Evolutionary conservation across 495 filamentous ascomycete genomes (phyloP).

Genomic region (Geopyxis carbonaria): DNA sequence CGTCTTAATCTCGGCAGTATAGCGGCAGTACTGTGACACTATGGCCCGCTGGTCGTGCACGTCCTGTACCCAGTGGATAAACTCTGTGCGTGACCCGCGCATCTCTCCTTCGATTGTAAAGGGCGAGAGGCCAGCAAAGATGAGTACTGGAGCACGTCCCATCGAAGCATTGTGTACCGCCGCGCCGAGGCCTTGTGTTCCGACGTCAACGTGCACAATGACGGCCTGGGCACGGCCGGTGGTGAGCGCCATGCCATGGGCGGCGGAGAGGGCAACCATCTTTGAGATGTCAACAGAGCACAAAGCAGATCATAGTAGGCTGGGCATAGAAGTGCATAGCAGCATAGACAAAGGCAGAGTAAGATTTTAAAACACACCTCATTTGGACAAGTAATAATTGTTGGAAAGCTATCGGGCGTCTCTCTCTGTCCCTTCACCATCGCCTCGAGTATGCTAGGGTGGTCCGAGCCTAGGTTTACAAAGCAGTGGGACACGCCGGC

Average conservation of each 20-base stretch:
- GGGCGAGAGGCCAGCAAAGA: slow-evolving; percentile 81
- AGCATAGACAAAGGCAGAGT: neutral
- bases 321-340: slow-evolving; percentile 1
- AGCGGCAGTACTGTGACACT: slow-evolving; percentile 85
- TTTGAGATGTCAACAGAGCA: slow-evolving; percentile 23
- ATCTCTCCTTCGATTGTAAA: slow-evolving; percentile 85
- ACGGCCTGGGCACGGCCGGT: slow-evolving; percentile 78
- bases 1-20: slow-evolving; percentile 74
- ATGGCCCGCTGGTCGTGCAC: slow-evolving; percentile 91
- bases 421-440: slow-evolving; percentile 72
- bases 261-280: slow-evolving; percentile 98
- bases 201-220: slow-evolving; percentile 91
- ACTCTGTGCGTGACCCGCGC: slow-evolving; percentile 75
- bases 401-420: slow-evolving; percentile 48
- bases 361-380: slow-evolving; percentile 42
- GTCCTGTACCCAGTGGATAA: slow-evolving; percentile 96
- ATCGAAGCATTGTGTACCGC: slow-evolving; percentile 84
- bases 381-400: slow-evolving; percentile 84
- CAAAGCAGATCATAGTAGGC: slow-evolving; percentile 11
- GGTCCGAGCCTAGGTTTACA: slow-evolving; percentile 89
- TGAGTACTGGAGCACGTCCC: slow-evolving; percentile 70
- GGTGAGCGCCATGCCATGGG: slow-evolving; percentile 80
- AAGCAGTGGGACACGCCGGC: slow-evolving; percentile 81
- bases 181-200: slow-evolving; percentile 78
- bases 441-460: slow-evolving; percentile 84